Conservation (phyloP, 345 rosid species). For the Clausena lansium region DNA sequence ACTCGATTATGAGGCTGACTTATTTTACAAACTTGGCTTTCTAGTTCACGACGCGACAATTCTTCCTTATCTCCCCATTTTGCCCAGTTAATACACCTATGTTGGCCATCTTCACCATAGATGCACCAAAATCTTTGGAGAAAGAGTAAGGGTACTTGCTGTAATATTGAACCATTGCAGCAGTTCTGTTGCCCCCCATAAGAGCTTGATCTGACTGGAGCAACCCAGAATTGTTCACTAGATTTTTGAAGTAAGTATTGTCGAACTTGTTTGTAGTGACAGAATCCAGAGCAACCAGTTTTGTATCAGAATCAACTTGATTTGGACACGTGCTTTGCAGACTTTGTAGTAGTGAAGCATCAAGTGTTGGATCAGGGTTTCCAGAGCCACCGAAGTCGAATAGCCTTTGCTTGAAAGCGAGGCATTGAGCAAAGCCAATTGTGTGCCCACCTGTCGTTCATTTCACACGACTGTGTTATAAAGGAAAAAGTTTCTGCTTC, state of each 20-base stretch:
- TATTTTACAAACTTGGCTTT: not conserved
- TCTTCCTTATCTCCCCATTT: conserved; percentile 61
- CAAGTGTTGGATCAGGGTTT: conserved; percentile 57
- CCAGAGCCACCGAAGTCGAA: conserved; percentile 56
- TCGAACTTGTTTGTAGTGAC: conserved; percentile 39
- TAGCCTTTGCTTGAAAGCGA: conserved; percentile 60
- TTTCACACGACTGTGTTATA: not conserved
- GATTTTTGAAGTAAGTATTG: conserved; percentile 49
- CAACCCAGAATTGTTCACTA: conserved; percentile 47
- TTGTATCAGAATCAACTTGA: conserved; percentile 42
- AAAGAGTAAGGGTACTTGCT: conserved; percentile 56
- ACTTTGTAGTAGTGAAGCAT: conserved; percentile 39
- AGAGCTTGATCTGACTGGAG: conserved; percentile 75
- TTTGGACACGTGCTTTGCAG: conserved; percentile 54
- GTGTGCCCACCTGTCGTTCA: conserved; percentile 54
- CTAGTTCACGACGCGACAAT: conserved; percentile 56
- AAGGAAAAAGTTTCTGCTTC: not conserved
- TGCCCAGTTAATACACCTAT: conserved; percentile 55
- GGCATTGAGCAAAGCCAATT: conserved; percentile 70
- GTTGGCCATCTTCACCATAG: conserved; percentile 63
- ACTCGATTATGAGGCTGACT: not conserved
- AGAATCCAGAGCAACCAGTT: conserved; percentile 48
- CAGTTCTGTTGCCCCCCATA: conserved; percentile 44
- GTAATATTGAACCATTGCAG: conserved; percentile 43
- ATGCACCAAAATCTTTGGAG: conserved; percentile 46